These are phyloP conservation scores for Pleurozium schreberi DNA, from an alignment of 225 moss, liverwort and hornwort genomes.

Conservation along the genomic window DNA sequence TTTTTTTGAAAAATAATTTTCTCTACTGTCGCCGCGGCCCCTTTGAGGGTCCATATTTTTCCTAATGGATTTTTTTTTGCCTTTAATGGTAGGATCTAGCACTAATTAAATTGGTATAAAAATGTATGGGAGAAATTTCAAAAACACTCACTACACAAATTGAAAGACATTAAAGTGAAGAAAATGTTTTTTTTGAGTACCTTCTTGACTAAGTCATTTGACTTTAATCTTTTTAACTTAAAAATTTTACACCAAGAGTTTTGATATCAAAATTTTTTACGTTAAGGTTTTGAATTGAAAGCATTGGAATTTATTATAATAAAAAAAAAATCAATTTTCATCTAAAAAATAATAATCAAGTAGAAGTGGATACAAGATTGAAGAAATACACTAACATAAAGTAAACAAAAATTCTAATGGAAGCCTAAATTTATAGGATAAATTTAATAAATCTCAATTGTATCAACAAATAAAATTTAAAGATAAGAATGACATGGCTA, in stretches of 20 bases:
- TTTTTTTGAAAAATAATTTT: too few species aligned
- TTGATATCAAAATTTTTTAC: too few species aligned
- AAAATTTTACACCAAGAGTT: background rate
- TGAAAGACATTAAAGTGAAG: background rate
- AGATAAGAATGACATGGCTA: too few species aligned
- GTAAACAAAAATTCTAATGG: accelerated
- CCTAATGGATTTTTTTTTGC: too few species aligned
- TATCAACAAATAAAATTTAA: background rate
- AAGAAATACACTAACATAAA: background rate
- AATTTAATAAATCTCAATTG: background rate
- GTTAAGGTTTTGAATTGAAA: background rate
- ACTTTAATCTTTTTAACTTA: background rate
- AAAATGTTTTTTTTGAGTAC: background rate
- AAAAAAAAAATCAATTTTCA: too few species aligned
- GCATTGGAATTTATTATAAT: too few species aligned
- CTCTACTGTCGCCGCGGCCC: too few species aligned
- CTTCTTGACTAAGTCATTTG: background rate
- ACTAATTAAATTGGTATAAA: background rate
- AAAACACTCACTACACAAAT: background rate
- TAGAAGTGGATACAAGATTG: background rate
- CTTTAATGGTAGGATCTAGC: accelerated
- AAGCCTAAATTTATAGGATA: background rate
- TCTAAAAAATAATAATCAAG: accelerated
- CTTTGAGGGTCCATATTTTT: too few species aligned
- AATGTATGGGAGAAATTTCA: background rate